Conservation (phyloP, 306 rosid genomes). For the Dryas octopetala region DNA sequence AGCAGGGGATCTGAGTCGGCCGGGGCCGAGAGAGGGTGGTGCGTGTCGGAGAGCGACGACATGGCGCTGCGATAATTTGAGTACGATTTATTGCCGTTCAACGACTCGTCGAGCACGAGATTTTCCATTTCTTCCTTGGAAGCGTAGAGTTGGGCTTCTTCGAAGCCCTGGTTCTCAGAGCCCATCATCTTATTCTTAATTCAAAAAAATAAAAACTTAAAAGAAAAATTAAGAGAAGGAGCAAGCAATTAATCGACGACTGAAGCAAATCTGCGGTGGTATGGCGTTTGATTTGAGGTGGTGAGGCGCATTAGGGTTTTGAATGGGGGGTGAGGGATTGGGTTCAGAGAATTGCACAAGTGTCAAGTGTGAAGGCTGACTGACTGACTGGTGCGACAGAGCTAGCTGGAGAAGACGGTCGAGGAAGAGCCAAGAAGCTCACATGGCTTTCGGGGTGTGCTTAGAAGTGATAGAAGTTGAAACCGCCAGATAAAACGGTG, state of each 20-base stretch:
- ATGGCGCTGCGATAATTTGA: constrained; percentile 74
- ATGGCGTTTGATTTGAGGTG: no score
- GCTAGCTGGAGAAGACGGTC: constrained; percentile 39
- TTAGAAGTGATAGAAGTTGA: not conserved
- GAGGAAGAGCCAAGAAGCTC: constrained; percentile 1
- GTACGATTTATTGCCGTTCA: constrained; percentile 40
- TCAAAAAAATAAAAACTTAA: not conserved
- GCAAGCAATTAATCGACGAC: not conserved
- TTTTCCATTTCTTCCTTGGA: constrained; percentile 59
- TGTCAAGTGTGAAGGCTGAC: not conserved
- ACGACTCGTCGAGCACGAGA: constrained; percentile 55
- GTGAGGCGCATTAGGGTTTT: not conserved
- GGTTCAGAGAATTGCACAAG: not conserved
- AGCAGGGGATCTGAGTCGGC: constrained; percentile 44
- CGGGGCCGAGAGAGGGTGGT: constrained; percentile 47
- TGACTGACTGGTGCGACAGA: constrained; percentile 7
- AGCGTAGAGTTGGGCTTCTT: constrained; percentile 48
- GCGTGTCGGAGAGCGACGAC: constrained; percentile 52
- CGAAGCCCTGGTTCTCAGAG: constrained; percentile 58
- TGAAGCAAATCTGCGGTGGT: no score
- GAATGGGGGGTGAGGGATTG: not conserved
- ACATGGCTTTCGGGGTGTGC: constrained; percentile 18
- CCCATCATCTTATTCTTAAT: constrained; percentile 69
- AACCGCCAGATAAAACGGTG: constrained; percentile 9
- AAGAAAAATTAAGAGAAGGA: not conserved